These are phyloP conservation scores for Diaporthe velutina DNA, from an alignment of 2,329 filamentous ascomycete species.

Conservation along the genomic window DNA sequence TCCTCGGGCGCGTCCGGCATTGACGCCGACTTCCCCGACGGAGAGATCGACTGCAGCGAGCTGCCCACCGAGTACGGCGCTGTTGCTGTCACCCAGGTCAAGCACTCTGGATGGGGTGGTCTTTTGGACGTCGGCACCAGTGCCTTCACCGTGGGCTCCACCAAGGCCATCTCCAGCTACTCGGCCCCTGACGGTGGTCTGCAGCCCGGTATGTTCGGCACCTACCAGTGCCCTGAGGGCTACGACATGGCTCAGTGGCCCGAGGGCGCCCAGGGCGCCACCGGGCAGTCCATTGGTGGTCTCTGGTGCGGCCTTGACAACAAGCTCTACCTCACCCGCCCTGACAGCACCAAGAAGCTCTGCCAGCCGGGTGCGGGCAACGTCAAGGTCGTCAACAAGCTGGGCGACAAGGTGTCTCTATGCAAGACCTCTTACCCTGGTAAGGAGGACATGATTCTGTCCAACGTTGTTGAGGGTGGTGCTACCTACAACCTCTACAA, in stretches of 20 bases:
- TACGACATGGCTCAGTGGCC: constrained; percentile 97
- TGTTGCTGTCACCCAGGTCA: constrained; percentile 76
- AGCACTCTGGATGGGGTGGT: constrained; percentile 82
- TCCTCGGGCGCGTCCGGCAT: constrained; percentile 64
- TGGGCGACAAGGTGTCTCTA: constrained; percentile 75
- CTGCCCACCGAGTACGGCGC: constrained; percentile 87
- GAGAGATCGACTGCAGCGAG: constrained; percentile 74
- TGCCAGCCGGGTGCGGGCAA: constrained; percentile 80
- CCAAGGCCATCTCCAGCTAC: constrained; percentile 72
- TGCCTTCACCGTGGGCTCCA: constrained; percentile 35
- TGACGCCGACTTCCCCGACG: constrained; percentile 79
- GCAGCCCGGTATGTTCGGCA: constrained; percentile 79
- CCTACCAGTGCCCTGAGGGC: constrained; percentile 91
- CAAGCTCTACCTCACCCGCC: constrained; percentile 83
- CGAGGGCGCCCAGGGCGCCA: constrained; percentile 75
- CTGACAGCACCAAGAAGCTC: constrained; percentile 70
- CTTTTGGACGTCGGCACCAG: constrained; percentile 68
- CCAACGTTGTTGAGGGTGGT: constrained; percentile 73
- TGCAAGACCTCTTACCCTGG: constrained; percentile 98
- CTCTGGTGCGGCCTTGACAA: constrained; percentile 81
- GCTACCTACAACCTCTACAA: constrained; percentile 76
- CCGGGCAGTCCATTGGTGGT: constrained; percentile 89
- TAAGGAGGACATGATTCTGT: constrained; percentile 88
- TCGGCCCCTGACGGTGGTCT: constrained; percentile 75
- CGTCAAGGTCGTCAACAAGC: constrained; percentile 81